Base-by-base conservation (phyloP, 2,329 filamentous ascomycete species). In the Arthroderma uncinatum region DNA sequence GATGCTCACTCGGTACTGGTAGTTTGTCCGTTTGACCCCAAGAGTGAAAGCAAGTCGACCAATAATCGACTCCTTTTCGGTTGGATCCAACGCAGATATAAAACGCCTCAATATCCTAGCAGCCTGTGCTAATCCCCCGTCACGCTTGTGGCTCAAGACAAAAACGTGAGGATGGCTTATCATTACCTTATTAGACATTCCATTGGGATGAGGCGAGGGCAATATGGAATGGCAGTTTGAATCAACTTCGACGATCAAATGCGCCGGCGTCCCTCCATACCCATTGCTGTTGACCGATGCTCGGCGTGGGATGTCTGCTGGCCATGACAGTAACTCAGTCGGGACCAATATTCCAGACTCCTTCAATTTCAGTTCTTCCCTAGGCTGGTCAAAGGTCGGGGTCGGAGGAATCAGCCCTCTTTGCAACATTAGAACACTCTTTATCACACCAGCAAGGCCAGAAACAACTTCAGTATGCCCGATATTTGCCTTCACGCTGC, bases 201-300 rank as follows among this genome's bases (percentile, higher is more conserved):
- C 28, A 7, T 3, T 7, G 28, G 28, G 7, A 3, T 7, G 28
- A 30, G 28, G 28, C 28, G 28, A 4, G 3, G 28, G 7, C 7
- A 30, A 30, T 4, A 7, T 30, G 28, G 28, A 30, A 30, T 7
- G 28, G 7, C 28, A 30, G 4, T 4, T 7, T 7, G 28, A 30
- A 30, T 30, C 28, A 4, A 30, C 28, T 5, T 78, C 74, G 25
- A 78, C 53, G 30, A 78, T 71, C 0, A 68, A 68, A 59, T 76
- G 73, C 1, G 71, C 69, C 40, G 74, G 75, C 1, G 74, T 70
- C 3, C 73, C 74, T 4, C 73, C 72, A 52, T 72, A 72, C 0
- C 74, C 76, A 59, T 78, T 79, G 14, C 72, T 71, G 57, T 76
- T 78, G 0, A 79, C 68, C 37, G 73, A 73, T 1, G 74, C 74